Evolutionary conservation across 768 basidiomycete genomes (phyloP), one percentile per base, ranked within the genome.

Genomic region (Gautieria morchelliformis): DNA sequence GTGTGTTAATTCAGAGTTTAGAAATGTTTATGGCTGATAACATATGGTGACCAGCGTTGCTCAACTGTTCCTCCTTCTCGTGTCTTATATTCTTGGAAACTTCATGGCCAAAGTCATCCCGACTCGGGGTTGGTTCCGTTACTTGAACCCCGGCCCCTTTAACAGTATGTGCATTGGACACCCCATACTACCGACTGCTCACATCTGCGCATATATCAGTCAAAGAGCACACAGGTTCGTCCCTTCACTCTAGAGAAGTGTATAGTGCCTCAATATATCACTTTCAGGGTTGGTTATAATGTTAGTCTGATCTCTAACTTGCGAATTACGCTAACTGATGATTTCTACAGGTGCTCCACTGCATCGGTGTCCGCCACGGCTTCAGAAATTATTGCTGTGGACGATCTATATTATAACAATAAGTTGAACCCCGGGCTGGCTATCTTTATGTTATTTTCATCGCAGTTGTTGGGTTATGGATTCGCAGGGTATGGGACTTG

Each of bases 351-450:
- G 65, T 61, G 60, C 40, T 67, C 64, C 15, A 68, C 69, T 10
- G 69, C 70, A 27, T 65, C 69, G 45, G 62, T 61, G 32, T 67
- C 65, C 9, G 69, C 69, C 27, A 65, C 66, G 27, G 70, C 67
- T 27, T 69, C 67, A 44, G 66, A 71, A 54, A 67, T 71, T 46
- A 65, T 71, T 53, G 67, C 70, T 41, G 70, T 71, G 10, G 63
- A 66, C 48, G 60, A 64, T 52, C 58, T 62, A 8, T 63, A 59
- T 61, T 66, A 60, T 61, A 47, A 55, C 61, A 63, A 67, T 58
- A 59, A 61, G 46, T 61, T 65, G 19, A 69, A 67, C 58, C 60
- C 59, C 20, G 67, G 62, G n/a, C 57, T 67, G 40, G 67, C 64
- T 32, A 69, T 69, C 57, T 68, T 70, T 60, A 67, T 64, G 22